Conservation (phyloP, 176 grass and related monocot genomes). For the Oryza glaberrima region DNA sequence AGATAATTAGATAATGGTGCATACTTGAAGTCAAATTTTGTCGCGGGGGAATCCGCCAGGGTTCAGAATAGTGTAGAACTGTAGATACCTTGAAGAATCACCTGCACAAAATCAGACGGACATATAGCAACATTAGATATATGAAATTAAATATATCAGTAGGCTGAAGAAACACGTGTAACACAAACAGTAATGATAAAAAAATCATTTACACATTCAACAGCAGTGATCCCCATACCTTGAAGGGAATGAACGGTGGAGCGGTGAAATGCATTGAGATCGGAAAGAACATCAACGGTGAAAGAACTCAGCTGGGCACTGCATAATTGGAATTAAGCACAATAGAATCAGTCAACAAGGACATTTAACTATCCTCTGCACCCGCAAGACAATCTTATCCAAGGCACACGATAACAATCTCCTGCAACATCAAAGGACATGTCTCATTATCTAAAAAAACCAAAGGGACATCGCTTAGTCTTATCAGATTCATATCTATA, state of each 20-base stretch:
- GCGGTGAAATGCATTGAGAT: too few relatives aligned
- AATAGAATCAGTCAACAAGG: background rate
- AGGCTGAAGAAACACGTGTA: background rate
- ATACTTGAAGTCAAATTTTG: constrained; percentile 12
- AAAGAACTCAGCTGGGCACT: background rate
- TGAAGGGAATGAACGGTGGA: too few relatives aligned
- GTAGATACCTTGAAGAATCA: background rate
- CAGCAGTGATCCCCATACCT: background rate
- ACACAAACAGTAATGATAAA: background rate
- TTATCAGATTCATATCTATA: constrained; percentile 40
- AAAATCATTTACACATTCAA: constrained; percentile 13
- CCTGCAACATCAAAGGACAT: constrained; percentile 28
- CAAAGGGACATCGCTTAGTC: constrained; percentile 27
- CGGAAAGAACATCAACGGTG: too few relatives aligned
- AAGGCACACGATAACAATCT: constrained; percentile 26
- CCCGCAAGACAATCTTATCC: constrained; percentile 38
- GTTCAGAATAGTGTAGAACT: constrained; percentile 4
- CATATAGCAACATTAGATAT: background rate
- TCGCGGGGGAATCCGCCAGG: background rate
- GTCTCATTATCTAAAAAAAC: background rate
- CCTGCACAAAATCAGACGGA: constrained; percentile 18
- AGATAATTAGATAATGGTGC: background rate
- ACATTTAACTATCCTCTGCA: constrained; percentile 29
- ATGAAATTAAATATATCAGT: background rate
- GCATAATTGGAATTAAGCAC: background rate